phyloP scores from a whole-genome alignment of 2,329 filamentous ascomycete species.

The Verticillium dahliae region DNA sequence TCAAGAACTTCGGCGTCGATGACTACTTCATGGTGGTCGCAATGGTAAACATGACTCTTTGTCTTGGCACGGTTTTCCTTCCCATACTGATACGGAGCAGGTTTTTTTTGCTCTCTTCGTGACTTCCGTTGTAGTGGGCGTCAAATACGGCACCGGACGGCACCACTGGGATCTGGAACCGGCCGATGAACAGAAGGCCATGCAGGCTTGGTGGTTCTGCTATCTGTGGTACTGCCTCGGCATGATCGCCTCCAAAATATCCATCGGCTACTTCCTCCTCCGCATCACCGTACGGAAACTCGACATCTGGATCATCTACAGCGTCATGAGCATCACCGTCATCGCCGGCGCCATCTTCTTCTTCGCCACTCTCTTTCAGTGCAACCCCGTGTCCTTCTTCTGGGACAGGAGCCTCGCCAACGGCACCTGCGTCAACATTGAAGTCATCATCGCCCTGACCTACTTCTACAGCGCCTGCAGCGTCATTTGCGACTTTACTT shows the following conservation, averaged over 20 bases:
- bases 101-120: constrained; percentile 28
- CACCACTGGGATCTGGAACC: constrained; percentile 23
- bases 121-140: constrained; percentile 24
- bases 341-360: constrained; percentile 21
- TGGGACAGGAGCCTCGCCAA: constrained; percentile 15
- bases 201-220: constrained; percentile 29
- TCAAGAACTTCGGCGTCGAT: constrained; percentile 31
- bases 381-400: constrained; percentile 18
- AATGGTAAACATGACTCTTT: constrained; percentile 17
- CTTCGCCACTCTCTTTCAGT: constrained; percentile 23
- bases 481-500: constrained; percentile 42
- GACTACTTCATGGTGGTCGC: constrained; percentile 31
- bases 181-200: constrained; percentile 16
- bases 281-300: constrained; percentile 15
- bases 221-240: constrained; percentile 27
- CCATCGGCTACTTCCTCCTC: constrained; percentile 18
- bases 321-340: constrained; percentile 19
- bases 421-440: constrained; percentile 20
- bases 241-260: constrained; percentile 25
- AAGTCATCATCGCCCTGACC: constrained; percentile 40
- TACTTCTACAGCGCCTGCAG: constrained; percentile 45
- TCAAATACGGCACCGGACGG: constrained; percentile 32
- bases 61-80: background rate
- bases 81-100: constrained; percentile 11
- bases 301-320: constrained; percentile 19